Base-by-base conservation (phyloP, 179 eudicot genomes). In the Beta macrorhiza region DNA sequence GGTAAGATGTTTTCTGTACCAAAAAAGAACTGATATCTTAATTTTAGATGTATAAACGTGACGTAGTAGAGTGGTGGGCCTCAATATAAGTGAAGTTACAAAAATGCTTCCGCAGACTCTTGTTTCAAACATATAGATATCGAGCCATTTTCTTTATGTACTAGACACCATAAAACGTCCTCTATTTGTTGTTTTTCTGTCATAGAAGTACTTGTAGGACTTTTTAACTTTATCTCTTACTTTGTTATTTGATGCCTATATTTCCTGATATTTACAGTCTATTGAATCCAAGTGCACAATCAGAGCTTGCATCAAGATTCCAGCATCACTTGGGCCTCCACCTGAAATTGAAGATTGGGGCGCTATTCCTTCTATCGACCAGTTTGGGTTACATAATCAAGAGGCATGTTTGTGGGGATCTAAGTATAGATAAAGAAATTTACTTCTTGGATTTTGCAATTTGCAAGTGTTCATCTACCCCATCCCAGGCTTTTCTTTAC, bases 311-410 rank as follows among this genome's bases (percentile, higher is more conserved):
- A 79, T 88, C 71, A 91, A 88, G 85, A 81, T 91, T 62, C 99
- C 98, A 14, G 76, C 84, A 58, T 87, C 92, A 74, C 89, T 95
- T 80, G 98, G 94, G 77, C 97, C 99, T 12, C 75, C 91, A 25
- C 95, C 95, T 62, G 79, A 64, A 52, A 68, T 91, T 42, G 89
- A 84, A 77, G 94, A 93, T 63, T 95, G 99, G 98, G 98, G 99
- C 62, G 16, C 49, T 82, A 84, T 95, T 79, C 97, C 98, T 51
- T 81, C 96, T 77, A 61, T 87, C 55, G 82, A 86, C 63, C 85
- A 90, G 78, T 87, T 93, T 76, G 93, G 93, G 78, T 76, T 90
- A 76, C 86, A 86, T 22, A 78, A 80, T 63, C 88, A 86, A 83
- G 89, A 92, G 93, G 99, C 82, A 86, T 56, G 86, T 83, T 77